A percentile compares a stretch with the other conserved stretches of the same genome.
These are phyloP conservation scores for Phytomonas francai DNA, from an alignment of 208 protist species.

Conservation along the genomic window DNA sequence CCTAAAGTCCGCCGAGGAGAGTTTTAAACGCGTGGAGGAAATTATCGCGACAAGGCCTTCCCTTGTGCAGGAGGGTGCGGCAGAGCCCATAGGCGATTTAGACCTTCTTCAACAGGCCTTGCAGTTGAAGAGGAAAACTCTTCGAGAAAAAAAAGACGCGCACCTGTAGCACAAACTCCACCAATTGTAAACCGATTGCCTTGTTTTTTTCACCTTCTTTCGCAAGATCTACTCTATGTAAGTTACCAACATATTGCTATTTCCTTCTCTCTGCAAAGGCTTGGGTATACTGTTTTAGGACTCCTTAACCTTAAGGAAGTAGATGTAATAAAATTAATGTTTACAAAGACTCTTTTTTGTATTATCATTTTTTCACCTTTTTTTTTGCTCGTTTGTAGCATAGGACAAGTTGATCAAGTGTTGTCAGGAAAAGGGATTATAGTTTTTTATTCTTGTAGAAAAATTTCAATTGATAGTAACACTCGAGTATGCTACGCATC, in stretches of 20 bases:
- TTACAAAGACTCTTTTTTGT: constrained; percentile 8
- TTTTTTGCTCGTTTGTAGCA: not conserved
- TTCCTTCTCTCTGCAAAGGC: not conserved
- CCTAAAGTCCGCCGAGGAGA: constrained; percentile 53
- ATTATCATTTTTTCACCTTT: constrained; percentile 14
- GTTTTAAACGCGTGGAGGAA: constrained; percentile 46
- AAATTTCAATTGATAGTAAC: constrained; percentile 9
- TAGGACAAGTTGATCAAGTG: not conserved
- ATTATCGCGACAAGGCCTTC: constrained; percentile 45
- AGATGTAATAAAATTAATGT: not conserved
- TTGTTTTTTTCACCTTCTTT: not conserved
- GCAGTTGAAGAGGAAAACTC: not conserved
- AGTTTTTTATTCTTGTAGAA: constrained; percentile 1
- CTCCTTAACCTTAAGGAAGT: not conserved
- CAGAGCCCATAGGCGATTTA: constrained; percentile 51
- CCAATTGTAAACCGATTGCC: not conserved
- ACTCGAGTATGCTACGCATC: constrained; percentile 45
- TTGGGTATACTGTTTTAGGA: not conserved
- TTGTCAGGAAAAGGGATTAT: not conserved
- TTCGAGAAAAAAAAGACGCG: not conserved
- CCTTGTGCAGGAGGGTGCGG: constrained; percentile 50
- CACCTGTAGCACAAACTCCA: not conserved
- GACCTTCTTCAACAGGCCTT: constrained; percentile 19
- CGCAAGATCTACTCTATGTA: not conserved
- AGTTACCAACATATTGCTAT: not conserved